Percentiles rank a stretch among this genome's conserved stretches.
These are phyloP conservation scores for Skeletonema menzelii DNA, from an alignment of 108 stramenopile genomes.

Conservation along the genomic window DNA sequence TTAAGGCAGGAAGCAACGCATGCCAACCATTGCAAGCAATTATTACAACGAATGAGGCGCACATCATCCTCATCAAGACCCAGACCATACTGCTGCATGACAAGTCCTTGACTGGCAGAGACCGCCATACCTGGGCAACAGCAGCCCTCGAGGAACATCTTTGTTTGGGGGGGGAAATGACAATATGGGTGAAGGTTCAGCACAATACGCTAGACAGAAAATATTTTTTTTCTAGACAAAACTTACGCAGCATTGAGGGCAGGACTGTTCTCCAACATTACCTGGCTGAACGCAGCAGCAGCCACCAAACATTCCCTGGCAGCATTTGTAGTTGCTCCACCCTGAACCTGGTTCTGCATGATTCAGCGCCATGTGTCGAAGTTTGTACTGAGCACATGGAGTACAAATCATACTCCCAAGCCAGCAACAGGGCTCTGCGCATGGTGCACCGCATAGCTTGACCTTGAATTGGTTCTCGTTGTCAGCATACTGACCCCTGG, in stretches of 20 bases:
- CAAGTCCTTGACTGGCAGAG: conserved; percentile 54
- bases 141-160: conserved; percentile 75
- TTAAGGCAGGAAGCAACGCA: conserved; percentile 36
- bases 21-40: conserved; percentile 57
- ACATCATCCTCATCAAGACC: conserved; percentile 82
- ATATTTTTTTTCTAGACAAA: neutral
- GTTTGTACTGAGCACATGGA: conserved; percentile 61
- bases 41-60: conserved; percentile 73
- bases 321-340: conserved; percentile 73
- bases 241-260: conserved; percentile 38
- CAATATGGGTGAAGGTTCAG: neutral
- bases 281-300: conserved; percentile 75
- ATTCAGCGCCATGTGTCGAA: conserved; percentile 74
- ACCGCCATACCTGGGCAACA: conserved; percentile 71
- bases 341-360: conserved; percentile 67
- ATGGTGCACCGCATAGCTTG: conserved; percentile 65
- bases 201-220: too few relatives aligned
- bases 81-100: conserved; percentile 59
- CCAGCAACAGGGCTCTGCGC: conserved; percentile 63
- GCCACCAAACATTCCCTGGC: conserved; percentile 78
- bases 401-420: conserved; percentile 56
- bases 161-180: conserved; percentile 13
- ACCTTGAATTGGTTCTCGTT: conserved; percentile 60
- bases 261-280: conserved; percentile 56
- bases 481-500: conserved; percentile 49